phyloP scores from a whole-genome alignment of 192 early-diverging fungal species.

The Umbelopsis vinacea region DNA sequence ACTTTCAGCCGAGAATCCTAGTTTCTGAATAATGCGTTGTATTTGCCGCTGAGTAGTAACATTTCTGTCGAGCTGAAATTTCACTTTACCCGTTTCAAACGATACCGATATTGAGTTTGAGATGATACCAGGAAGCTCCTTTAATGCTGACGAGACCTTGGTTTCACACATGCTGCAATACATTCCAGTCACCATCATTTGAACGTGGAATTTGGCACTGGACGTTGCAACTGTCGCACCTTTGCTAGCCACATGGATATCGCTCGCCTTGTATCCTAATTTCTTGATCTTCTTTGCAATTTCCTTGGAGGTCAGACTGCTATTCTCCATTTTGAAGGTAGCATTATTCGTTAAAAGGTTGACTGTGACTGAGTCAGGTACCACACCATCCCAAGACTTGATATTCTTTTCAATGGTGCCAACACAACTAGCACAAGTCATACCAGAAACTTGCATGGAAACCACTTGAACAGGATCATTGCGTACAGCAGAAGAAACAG shows the following conservation, averaged over 20 bases:
- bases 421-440: slow-evolving; percentile 97
- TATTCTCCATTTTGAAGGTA: slow-evolving; percentile 33
- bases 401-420: slow-evolving; percentile 80
- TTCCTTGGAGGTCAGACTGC: slow-evolving; percentile 14
- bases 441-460: slow-evolving; percentile 78
- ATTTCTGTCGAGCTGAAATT: slow-evolving; percentile 43
- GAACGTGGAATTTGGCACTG: slow-evolving; percentile 18
- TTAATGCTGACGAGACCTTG: slow-evolving; percentile 41
- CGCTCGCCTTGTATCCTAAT: slow-evolving; percentile 28
- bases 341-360: slow-evolving; percentile 85
- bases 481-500: not conserved
- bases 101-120: slow-evolving; percentile 37
- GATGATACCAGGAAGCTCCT: slow-evolving; percentile 33
- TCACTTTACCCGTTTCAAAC: slow-evolving; percentile 62
- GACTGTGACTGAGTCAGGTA: slow-evolving; percentile 68
- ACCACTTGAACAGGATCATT: not conserved
- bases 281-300: slow-evolving; percentile 23
- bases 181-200: slow-evolving; percentile 50
- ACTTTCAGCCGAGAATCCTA: slow-evolving; percentile 50
- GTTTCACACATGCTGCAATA: slow-evolving; percentile 42
- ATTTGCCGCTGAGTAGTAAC: slow-evolving; percentile 38
- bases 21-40: slow-evolving; percentile 40
- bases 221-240: not conserved
- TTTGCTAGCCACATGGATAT: not conserved
- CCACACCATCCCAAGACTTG: slow-evolving; percentile 59